These are phyloP conservation scores for Tylopilus felleus DNA, from an alignment of 768 basidiomycete genomes.

Conservation along the genomic window DNA sequence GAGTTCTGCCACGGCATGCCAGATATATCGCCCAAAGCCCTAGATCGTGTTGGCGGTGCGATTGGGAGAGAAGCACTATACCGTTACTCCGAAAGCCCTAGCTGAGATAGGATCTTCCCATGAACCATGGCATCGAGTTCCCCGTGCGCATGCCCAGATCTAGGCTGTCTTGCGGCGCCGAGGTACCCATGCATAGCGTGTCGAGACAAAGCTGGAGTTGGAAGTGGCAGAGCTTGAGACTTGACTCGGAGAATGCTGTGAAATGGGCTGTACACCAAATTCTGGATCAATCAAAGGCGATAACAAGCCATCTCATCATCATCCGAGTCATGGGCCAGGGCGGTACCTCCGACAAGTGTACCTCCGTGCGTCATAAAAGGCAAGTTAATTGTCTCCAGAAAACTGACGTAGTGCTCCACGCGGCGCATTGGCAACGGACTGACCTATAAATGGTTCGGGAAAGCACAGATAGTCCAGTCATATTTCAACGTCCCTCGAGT, in stretches of 20 bases:
- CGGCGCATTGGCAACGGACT: neutral
- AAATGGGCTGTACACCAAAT: slow-evolving; percentile 1
- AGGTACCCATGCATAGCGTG: neutral
- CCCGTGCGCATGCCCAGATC: neutral
- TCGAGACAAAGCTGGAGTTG: neutral
- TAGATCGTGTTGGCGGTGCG: neutral
- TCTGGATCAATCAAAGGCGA: neutral
- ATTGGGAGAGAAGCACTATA: neutral
- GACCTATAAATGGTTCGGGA: slow-evolving; percentile 3
- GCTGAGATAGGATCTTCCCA: slow-evolving; percentile 1
- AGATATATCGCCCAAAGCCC: slow-evolving; percentile 3
- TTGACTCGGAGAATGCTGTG: neutral
- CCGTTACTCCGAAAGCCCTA: neutral
- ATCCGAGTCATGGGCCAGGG: neutral
- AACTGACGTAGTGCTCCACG: neutral
- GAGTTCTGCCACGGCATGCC: neutral
- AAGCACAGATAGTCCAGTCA: neutral
- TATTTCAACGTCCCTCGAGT: neutral
- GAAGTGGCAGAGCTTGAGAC: neutral
- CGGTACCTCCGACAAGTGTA: neutral
- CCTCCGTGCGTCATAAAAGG: neutral
- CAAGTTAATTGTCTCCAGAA: neutral
- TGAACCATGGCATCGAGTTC: neutral
- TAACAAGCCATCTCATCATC: neutral
- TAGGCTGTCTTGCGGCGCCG: neutral